Conservation (phyloP, 2,329 filamentous ascomycete species). For the Aspergillus clavatus region DNA sequence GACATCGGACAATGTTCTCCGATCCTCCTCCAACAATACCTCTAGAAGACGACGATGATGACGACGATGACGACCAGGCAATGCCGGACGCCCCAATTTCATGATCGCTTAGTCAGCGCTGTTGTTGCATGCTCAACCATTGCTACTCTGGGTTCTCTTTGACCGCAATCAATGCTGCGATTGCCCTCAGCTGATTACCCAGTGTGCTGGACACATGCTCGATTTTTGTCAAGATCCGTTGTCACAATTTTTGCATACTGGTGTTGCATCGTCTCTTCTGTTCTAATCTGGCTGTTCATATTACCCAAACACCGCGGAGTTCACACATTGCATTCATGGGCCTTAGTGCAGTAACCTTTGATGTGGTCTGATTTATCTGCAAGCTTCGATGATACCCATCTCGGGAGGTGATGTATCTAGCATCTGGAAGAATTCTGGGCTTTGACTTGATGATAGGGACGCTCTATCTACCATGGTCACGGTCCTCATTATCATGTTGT, state of each 20-base stretch:
- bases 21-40: slow-evolving; percentile 28
- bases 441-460: background rate
- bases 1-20: slow-evolving; percentile 25
- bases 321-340: background rate
- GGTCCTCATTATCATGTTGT: background rate
- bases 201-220: background rate
- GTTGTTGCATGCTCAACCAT: too few relatives aligned
- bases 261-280: background rate
- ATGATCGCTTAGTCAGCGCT: slow-evolving; percentile 8
- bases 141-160: too few relatives aligned
- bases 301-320: background rate
- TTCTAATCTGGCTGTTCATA: background rate
- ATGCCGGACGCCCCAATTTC: slow-evolving; percentile 32
- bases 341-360: slow-evolving; percentile 2
- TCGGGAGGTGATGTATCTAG: slow-evolving; percentile 14
- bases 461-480: background rate
- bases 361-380: slow-evolving; percentile 4
- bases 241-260: background rate
- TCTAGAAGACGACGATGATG: slow-evolving; percentile 26
- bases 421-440: slow-evolving; percentile 10
- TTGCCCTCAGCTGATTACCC: too few relatives aligned
- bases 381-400: slow-evolving; percentile 16
- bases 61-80: slow-evolving; percentile 27
- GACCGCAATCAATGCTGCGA: too few relatives aligned
- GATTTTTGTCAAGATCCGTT: background rate